A percentile compares a stretch with the other conserved stretches of the same genome.
Evolutionary conservation across 2,329 filamentous ascomycete genomes (phyloP).

Genomic region (Botrytis galanthina): DNA sequence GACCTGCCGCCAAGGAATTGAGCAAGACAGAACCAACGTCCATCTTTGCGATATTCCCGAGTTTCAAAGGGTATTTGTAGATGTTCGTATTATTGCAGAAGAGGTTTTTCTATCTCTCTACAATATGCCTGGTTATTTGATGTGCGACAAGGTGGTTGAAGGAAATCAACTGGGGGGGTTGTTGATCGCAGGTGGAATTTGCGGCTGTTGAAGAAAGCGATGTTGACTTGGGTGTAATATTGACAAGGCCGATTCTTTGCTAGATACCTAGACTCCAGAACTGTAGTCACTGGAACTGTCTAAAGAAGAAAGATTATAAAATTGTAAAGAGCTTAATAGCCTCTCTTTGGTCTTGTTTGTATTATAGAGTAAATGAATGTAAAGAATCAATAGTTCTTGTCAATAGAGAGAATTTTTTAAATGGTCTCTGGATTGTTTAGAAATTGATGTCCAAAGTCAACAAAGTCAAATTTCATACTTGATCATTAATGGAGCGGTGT

Average conservation of each 20-base stretch:
- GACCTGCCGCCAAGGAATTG: conserved; percentile 94
- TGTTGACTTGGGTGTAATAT: conserved; percentile 16
- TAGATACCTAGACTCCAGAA: not conserved
- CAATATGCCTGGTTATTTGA: not conserved
- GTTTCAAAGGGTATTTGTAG: not conserved
- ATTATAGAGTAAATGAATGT: conserved; percentile 28
- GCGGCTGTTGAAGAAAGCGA: conserved; percentile 17
- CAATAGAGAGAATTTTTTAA: conserved; percentile 11
- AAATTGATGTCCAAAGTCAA: conserved; percentile 19
- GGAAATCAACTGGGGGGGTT: not conserved
- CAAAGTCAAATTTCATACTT: not conserved
- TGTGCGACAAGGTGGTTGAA: conserved; percentile 11
- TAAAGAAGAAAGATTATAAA: conserved; percentile 4
- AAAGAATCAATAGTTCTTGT: conserved; percentile 25
- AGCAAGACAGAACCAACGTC: conserved; percentile 98
- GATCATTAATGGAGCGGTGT: conserved; percentile 10
- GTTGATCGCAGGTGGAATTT: conserved; percentile 15
- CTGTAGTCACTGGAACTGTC: not conserved
- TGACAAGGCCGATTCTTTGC: not conserved
- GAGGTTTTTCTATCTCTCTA: not conserved
- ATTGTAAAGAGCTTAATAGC: not conserved
- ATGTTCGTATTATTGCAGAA: not conserved
- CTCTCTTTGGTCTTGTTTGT: not conserved
- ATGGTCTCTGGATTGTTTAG: conserved; percentile 6
- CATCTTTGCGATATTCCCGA: conserved; percentile 55